Evolutionary conservation across 192 early-diverging fungal genomes (phyloP), one percentile per base, ranked within the genome.

Genomic region (Podila clonocystis): DNA sequence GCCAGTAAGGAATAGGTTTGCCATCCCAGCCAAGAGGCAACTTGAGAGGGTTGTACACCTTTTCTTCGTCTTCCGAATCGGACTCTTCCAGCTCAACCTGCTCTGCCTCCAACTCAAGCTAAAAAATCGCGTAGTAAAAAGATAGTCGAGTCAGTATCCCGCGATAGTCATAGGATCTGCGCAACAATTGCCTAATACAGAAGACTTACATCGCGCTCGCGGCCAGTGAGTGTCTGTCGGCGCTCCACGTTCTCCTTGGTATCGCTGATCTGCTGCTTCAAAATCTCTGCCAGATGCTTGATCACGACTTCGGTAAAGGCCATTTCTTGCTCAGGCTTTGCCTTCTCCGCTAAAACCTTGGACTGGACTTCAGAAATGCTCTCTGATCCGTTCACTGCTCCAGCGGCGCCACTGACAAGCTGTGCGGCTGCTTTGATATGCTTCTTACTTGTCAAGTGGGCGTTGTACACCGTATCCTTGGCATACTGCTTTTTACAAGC

Each of bases 1-100:
- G 86, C 97, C 97, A 99, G 80, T 95, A 99, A 22, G 97, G 97
- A 84, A 99, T 99, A 22, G 97, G 97, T 82, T 99, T 99, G 41
- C 97, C 97, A 78, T 99, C 97, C 95, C 95, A 98, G 15, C 96
- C 97, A 62, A 99, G 76, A 2, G 97, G 97, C 58, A 99, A 78
- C 65, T 98, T 99, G 19, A 98, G 88, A 22, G 97, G 97, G 68
- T 99, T 99, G 79, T 99, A 99, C 55, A 96, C 92, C 75, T 96
- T 94, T 62, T 96, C 95, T 36, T 96, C 94, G 22, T 94, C 92
- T 36, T 93, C 94, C 1, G 87, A 89, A 15, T 91, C 91, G 12
- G 86, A 84, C 13, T 91, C 89, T 5, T 83, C 80, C 79, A 88
- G 82, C 30, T 91, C 94, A 6, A 90, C 82, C 58, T 91, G 91